These are phyloP conservation scores for Trametes cubensis DNA, from an alignment of 768 basidiomycete genomes.

Conservation along the genomic window DNA sequence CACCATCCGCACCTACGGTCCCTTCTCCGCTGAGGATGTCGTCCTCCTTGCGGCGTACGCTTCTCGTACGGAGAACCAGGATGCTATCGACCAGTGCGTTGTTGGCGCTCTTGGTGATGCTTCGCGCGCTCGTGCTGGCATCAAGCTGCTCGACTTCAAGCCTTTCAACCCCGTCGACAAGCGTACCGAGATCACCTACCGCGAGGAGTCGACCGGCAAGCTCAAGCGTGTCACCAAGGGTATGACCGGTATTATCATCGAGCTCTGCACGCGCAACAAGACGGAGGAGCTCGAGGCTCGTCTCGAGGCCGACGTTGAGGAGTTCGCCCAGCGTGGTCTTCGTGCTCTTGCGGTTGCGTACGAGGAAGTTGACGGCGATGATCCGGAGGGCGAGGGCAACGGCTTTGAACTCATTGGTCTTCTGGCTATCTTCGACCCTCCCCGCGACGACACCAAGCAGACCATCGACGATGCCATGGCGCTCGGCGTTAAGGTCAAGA, in stretches of 20 bases:
- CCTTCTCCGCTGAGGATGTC: constrained; percentile 87
- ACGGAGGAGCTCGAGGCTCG: constrained; percentile 87
- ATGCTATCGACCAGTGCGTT: constrained; percentile 92
- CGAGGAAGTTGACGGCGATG: constrained; percentile 87
- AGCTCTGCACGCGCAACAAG: constrained; percentile 97
- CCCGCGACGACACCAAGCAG: constrained; percentile 97
- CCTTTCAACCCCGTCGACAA: constrained; percentile 99
- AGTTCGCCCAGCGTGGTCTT: constrained; percentile 93
- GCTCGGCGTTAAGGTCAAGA: constrained; percentile 98
- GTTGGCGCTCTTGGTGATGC: constrained; percentile 77
- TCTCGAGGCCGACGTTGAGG: constrained; percentile 94
- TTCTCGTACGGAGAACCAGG: constrained; percentile 98
- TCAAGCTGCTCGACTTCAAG: constrained; percentile 98
- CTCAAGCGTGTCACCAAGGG: constrained; percentile 99
- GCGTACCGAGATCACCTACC: constrained; percentile 98
- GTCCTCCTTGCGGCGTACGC: constrained; percentile 94
- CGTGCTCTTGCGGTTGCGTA: constrained; percentile 96
- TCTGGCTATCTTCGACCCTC: constrained; percentile 96
- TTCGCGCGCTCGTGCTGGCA: constrained; percentile 79
- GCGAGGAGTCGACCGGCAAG: constrained; percentile 90
- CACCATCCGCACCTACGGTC: constrained; percentile 89
- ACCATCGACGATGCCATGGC: constrained; percentile 96
- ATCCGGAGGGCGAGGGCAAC: constrained; percentile 86
- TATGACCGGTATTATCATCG: constrained; percentile 99
- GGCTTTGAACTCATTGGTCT: constrained; percentile 98